These are phyloP conservation scores for Xylariaceae sp. DNA, from an alignment of 2,329 filamentous ascomycete genomes.

Conservation along the genomic window DNA sequence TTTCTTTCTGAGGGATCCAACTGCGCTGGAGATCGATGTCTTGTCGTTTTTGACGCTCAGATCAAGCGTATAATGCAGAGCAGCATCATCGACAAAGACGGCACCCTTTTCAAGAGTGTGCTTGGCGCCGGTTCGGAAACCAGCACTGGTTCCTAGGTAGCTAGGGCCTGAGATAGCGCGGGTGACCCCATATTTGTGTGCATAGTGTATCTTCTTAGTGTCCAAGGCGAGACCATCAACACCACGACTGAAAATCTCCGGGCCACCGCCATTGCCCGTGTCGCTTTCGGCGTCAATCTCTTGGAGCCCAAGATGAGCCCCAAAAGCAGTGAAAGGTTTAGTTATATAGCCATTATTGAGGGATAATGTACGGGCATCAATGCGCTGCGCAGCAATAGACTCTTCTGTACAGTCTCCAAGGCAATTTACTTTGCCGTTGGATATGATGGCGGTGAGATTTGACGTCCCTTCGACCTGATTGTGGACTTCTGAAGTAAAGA, in stretches of 20 bases:
- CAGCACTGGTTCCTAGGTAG: conserved; percentile 56
- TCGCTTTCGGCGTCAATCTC: conserved; percentile 59
- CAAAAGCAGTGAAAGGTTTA: conserved; percentile 59
- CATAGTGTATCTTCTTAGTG: conserved; percentile 53
- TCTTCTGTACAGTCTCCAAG: conserved; percentile 51
- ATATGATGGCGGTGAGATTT: conserved; percentile 50
- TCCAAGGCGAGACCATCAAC: conserved; percentile 55
- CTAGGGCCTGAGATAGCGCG: conserved; percentile 56
- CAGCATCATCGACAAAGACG: conserved; percentile 53
- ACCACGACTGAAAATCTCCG: conserved; percentile 53
- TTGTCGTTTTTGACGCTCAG: conserved; percentile 42
- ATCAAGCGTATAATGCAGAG: conserved; percentile 59
- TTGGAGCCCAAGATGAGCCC: conserved; percentile 58
- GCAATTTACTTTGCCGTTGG: conserved; percentile 54
- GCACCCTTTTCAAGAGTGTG: conserved; percentile 47
- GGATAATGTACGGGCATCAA: conserved; percentile 39
- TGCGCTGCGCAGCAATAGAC: conserved; percentile 35
- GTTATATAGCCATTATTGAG: conserved; percentile 61
- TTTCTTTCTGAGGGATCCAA: conserved; percentile 12
- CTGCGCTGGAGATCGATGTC: conserved; percentile 48
- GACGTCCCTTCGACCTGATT: conserved; percentile 15
- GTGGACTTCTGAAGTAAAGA: conserved; percentile 36
- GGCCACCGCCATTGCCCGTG: conserved; percentile 50
- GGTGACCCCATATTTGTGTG: conserved; percentile 56
- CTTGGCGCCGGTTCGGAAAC: conserved; percentile 51